Base-by-base conservation (phyloP, 2,329 filamentous ascomycete species). In the Thelonectria olida region DNA sequence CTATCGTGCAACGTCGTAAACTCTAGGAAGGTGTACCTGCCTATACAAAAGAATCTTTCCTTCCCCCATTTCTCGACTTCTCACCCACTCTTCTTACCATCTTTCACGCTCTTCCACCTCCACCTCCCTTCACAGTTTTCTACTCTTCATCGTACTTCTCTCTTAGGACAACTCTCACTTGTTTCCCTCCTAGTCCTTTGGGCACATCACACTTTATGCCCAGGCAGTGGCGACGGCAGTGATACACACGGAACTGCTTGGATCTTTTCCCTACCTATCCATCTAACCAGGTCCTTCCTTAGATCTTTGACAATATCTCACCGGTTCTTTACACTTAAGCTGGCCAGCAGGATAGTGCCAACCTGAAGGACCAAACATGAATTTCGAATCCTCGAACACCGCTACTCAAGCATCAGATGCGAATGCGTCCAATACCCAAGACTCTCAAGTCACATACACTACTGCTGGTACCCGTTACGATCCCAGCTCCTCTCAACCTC, bases 381-480 rank as follows among this genome's bases (percentile, higher is more conserved):
- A 75, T 38, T 66, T 66, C 42, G 51, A 67, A 51, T 71, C 72
- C 60, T 70, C 74, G 50, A 66, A 66, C 58, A 61, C 56, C 54
- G 70, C 63, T 56, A 59, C 68, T 53, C 55, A 64, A 42, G 68
- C 71, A 49, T 63, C 67, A 31, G 65, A 55, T 22, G 38, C 69
- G 28, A 65, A 65, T 44, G 70, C 67, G 42, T 64, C 69, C 50
- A 58, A 58, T 25, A 67, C 67, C 36, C 61, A 67, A 34, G 66
- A 61, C 58, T 75, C 69, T 55, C 78, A 79, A 62, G 76, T 76
- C 23, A 81, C 79, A 44, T 87, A 85, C 68, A 86, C 84, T 15
- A 86, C 84, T 7, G 84, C 84, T 20, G 84, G 84, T n/a, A 85
- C 84, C 4, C 76, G 85, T 47, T 86, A 84, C 73, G 83, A 84